Percentiles rank a stretch among this genome's conserved stretches.
Evolutionary conservation across 2,329 filamentous ascomycete genomes (phyloP).

Genomic region (Aurifilum marmelostoma): DNA sequence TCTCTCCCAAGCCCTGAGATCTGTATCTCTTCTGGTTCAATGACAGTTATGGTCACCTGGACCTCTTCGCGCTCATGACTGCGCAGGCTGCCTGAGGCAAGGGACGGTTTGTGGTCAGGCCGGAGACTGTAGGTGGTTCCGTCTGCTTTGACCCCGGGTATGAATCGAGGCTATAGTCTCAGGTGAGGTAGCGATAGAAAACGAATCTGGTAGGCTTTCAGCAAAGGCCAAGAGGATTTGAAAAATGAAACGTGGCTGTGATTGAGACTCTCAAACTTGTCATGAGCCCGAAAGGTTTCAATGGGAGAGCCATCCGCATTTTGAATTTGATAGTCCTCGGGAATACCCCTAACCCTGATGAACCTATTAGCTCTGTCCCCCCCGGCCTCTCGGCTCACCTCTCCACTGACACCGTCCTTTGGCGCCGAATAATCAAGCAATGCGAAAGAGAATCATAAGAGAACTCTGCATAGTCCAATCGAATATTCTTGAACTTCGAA

Average conservation of each 20-base stretch:
- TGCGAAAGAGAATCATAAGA: too few relatives aligned
- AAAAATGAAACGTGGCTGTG: too few relatives aligned
- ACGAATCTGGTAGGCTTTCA: too few relatives aligned
- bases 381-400: too few relatives aligned
- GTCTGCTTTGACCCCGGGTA: background rate
- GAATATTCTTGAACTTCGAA: too few relatives aligned
- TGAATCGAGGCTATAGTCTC: background rate
- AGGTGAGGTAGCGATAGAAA: background rate
- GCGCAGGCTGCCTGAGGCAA: background rate
- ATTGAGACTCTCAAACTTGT: background rate
- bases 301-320: background rate
- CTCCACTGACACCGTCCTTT: too few relatives aligned
- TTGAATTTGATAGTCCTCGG: background rate
- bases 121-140: background rate
- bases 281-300: background rate
- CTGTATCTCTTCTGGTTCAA: background rate
- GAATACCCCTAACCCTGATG: background rate
- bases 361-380: background rate
- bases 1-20: background rate
- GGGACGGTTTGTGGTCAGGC: background rate
- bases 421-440: too few relatives aligned
- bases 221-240: too few relatives aligned
- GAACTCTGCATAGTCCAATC: too few relatives aligned
- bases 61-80: slow-evolving; percentile 10
- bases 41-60: background rate